Percentiles rank a stretch among this genome's conserved stretches.
Conservation (phyloP, 345 rosid species). For the Camelina sativa region DNA sequence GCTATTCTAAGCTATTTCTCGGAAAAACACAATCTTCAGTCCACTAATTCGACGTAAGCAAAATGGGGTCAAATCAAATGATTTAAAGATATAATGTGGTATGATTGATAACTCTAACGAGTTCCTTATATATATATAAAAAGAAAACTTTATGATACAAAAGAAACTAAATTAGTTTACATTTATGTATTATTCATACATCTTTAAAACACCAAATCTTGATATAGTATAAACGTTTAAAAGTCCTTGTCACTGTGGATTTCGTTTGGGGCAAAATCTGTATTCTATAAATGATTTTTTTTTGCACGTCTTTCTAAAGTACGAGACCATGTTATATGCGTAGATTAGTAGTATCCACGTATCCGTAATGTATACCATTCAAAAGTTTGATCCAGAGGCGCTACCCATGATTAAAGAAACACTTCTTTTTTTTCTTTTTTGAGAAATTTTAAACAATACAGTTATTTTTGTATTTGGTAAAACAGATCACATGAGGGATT, state of each 20-base stretch:
- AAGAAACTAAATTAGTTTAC: neutral
- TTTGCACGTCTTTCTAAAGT: conserved; percentile 27
- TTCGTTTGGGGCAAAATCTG: conserved; percentile 23
- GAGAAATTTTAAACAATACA: neutral
- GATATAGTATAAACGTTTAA: conserved; percentile 6
- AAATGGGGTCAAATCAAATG: too few relatives aligned
- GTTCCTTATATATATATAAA: too few relatives aligned
- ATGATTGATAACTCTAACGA: too few relatives aligned
- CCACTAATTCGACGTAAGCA: too few relatives aligned
- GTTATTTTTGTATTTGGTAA: neutral
- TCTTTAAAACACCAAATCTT: neutral
- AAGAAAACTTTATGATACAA: neutral
- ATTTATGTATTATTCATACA: conserved; percentile 11
- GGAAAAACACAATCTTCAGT: too few relatives aligned
- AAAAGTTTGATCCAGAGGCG: neutral
- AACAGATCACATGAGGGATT: neutral
- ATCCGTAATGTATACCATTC: neutral
- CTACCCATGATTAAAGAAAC: neutral
- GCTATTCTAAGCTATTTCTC: too few relatives aligned
- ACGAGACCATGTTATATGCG: conserved; percentile 26
- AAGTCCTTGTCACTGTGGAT: conserved; percentile 35
- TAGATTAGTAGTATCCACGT: conserved; percentile 34
- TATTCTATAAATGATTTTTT: conserved; percentile 12
- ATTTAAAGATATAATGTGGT: too few relatives aligned
- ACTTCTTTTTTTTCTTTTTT: neutral